phyloP scores from a whole-genome alignment of 805 yeast genomes.

The Starmerella riodocensis region DNA sequence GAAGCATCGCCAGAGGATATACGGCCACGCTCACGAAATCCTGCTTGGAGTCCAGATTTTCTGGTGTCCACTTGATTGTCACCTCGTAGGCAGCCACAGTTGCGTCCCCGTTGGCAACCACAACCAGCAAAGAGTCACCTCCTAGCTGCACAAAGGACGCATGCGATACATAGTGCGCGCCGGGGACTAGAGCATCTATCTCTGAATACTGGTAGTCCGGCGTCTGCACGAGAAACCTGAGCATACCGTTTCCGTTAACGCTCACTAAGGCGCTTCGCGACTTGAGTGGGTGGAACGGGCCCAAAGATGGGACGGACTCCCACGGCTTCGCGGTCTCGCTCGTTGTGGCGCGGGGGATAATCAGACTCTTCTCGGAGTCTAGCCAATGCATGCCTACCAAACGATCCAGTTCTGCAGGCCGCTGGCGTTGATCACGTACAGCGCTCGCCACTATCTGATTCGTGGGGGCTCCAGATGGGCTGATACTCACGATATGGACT shows the following conservation, averaged over 20 bases:
- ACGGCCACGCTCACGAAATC: constrained; percentile 6
- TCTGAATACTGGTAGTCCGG: constrained; percentile 20
- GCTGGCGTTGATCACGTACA: constrained; percentile 23
- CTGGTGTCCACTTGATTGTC: constrained; percentile 22
- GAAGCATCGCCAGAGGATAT: constrained; percentile 3
- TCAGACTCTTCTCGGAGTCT: constrained; percentile 51
- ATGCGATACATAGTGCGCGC: constrained; percentile 20
- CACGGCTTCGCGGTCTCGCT: constrained; percentile 26
- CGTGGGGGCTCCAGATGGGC: constrained; percentile 17
- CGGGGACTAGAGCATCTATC: constrained; percentile 20
- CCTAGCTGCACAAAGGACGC: constrained; percentile 23
- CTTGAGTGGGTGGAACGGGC: constrained; percentile 53
- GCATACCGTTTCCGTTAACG: constrained; percentile 48
- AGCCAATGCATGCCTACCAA: constrained; percentile 57
- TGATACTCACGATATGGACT: constrained; percentile 36
- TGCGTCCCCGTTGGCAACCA: constrained; percentile 20
- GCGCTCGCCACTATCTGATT: constrained; percentile 16
- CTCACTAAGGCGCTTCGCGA: constrained; percentile 61
- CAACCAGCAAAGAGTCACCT: constrained; percentile 21
- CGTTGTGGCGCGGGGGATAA: constrained; percentile 9
- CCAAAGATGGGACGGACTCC: constrained; percentile 38
- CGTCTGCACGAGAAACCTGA: constrained; percentile 45
- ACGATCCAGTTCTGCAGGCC: constrained; percentile 22
- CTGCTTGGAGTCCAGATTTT: constrained; percentile 4
- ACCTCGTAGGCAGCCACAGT: constrained; percentile 22